Evolutionary conservation across 1,284 basidiomycete genomes (phyloP), one percentile per base, ranked within the genome.

Genomic region (Coniferiporia weirii): DNA sequence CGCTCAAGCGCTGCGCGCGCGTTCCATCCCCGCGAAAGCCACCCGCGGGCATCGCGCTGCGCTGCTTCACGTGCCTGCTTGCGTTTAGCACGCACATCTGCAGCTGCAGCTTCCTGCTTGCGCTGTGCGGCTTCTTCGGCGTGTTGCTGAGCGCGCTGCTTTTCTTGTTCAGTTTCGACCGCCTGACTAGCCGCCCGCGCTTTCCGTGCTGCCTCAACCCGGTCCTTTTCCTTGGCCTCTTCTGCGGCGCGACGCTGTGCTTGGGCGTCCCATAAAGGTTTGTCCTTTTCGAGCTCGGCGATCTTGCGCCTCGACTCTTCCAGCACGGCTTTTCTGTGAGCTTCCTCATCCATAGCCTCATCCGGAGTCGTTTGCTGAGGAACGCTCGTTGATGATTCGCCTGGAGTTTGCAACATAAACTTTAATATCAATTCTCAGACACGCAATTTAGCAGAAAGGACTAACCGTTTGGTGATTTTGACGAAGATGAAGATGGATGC

Each of bases 231-330:
- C 61, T 82, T 80, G 34, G 74, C 74, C 54, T 67, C 71, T 17
- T 67, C 72, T 9, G 70, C 71, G 57, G 72, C 72, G 20, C 85
- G 76, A 61, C 72, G 73, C 56, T 71, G 75, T 22, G 79, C 78
- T 57, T 76, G 73, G 64, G 75, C 72, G 63, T 85, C 78, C 82
- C 85, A 87, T 8, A 88, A 63, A 0, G 82, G 84, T 12, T 76
- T 71, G 70, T 89, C 85, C 51, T 73, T 75, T 67, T 90, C 85
- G 1, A 90, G 78, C 63, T 87, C 84, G 7, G 79, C 82, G 55
- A 89, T 75, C 66, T 87, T 89, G 50, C 81, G 77, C 44, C 80
- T 78, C 1, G 87, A 89, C 66, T 85, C 83, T 19, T 77, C 82
- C 60, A 89, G 79, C n/a, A 72, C 73, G 10, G 76, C 77, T 59